These are phyloP conservation scores for Caloboletus inedulis DNA, from an alignment of 1,284 basidiomycete species.

Conservation along the genomic window DNA sequence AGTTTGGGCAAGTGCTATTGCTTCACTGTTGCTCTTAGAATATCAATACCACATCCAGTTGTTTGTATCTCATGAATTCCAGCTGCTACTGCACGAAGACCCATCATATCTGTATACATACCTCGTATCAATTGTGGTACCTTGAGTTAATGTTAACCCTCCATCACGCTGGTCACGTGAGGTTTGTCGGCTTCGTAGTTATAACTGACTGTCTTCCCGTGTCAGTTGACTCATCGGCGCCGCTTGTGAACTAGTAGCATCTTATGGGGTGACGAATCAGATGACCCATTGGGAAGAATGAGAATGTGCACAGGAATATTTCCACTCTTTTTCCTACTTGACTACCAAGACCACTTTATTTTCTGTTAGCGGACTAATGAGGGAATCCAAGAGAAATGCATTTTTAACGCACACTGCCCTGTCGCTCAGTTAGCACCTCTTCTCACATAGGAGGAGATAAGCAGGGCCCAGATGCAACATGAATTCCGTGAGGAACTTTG, in stretches of 20 bases:
- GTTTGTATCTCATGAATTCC: no score
- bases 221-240: slow-evolving; percentile 6
- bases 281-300: slow-evolving; percentile 8
- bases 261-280: slow-evolving; percentile 7
- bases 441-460: slow-evolving; percentile 22
- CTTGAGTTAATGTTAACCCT: no score
- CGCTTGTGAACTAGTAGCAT: neutral
- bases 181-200: neutral
- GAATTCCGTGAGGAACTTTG: slow-evolving; percentile 10
- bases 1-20: no score
- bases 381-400: slow-evolving; percentile 23
- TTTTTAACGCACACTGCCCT: slow-evolving; percentile 29
- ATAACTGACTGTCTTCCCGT: slow-evolving; percentile 2
- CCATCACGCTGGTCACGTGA: neutral
- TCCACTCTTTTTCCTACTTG: slow-evolving; percentile 23
- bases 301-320: slow-evolving; percentile 3
- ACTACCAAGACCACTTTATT: slow-evolving; percentile 11
- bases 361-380: slow-evolving; percentile 7
- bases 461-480: slow-evolving; percentile 7
- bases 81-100: no score
- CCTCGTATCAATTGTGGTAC: no score
- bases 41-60: no score
- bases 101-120: no score
- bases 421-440: slow-evolving; percentile 7
- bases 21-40: no score